Base-by-base conservation (phyloP, 495 filamentous ascomycete species). In the Bacidia rubella region DNA sequence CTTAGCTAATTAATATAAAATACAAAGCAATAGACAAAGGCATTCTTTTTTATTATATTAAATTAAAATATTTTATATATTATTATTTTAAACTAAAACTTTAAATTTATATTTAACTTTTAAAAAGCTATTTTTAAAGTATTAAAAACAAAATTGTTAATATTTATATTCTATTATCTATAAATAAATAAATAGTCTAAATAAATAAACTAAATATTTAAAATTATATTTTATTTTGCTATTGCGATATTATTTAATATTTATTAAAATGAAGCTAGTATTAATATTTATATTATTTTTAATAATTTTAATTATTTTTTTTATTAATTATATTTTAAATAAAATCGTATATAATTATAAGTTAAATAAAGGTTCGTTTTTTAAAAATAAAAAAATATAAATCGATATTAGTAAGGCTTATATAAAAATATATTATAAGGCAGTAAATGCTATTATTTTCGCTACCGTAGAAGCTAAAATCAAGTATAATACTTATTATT, bases 71-170 rank as follows among this genome's bases (percentile, higher is more conserved):
- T 20, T 19, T n/a, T 35, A 29, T 17, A 25, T 10, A 23, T 39
- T 2, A 38, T 20, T 54, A 38, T 55, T 12, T 55, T 44, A 41
- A 21, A 55, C 32, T 38, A 39, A 11, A 38, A 55, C 42, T 17
- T 12, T 2, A 55, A 55, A 38, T 55, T 55, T 12, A 2, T 55
- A 23, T 27, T 7, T 29, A 27, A 51, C 21, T 10, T 55, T 0
- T 55, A 45, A 20, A 35, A 1, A 20, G 11, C 20, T 9, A 45
- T 55, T 11, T 55, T 55, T 45, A 55, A 44, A 5, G 24, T 2
- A 3, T 44, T 51, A 44, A 19, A 23, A 27, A 24, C 51, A 40
- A 51, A 51, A 26, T 24, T 55, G 23, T 19, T 55, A 25, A 51
- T 51, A 9, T 51, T 32, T 38, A 51, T 21, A 2, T 17, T 38